A percentile compares a stretch with the other conserved stretches of the same genome.
Conservation (phyloP, 2,329 filamentous ascomycete genomes). For the Fusarium sp. region DNA sequence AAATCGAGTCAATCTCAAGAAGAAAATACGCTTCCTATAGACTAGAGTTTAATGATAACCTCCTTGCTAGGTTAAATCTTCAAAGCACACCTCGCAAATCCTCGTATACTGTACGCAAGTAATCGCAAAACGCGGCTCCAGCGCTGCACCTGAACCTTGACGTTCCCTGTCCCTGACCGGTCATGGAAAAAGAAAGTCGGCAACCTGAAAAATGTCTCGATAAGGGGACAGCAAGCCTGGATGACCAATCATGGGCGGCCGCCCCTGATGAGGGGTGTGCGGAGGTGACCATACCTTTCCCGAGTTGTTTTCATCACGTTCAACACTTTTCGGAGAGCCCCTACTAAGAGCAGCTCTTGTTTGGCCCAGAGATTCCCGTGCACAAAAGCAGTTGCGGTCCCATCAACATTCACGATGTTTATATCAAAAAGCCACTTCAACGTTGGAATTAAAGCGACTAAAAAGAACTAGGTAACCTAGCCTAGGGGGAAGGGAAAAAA, state of each 20-base stretch:
- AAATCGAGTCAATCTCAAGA: conserved; percentile 19
- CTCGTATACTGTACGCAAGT: conserved; percentile 11
- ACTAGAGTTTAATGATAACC: no score
- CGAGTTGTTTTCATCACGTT: conserved; percentile 22
- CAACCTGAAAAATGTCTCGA: conserved; percentile 22
- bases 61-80: no score
- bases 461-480: conserved; percentile 17
- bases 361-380: neutral
- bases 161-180: conserved; percentile 13
- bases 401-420: conserved; percentile 12
- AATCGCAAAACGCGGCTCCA: conserved; percentile 22
- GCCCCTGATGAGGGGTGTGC: conserved; percentile 36
- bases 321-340: conserved; percentile 7
- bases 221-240: conserved; percentile 25
- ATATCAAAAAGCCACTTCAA: conserved; percentile 22
- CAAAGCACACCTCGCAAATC: neutral
- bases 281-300: conserved; percentile 22
- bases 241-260: conserved; percentile 39
- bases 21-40: neutral
- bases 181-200: conserved; percentile 39
- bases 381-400: neutral
- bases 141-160: neutral
- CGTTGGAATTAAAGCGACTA: conserved; percentile 28
- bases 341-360: neutral
- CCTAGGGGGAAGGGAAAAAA: conserved; percentile 8